Percentiles rank a stretch among this genome's conserved stretches.
These are phyloP conservation scores for Noccaea bulbosa DNA, from an alignment of 345 rosid genomes.

Conservation along the genomic window DNA sequence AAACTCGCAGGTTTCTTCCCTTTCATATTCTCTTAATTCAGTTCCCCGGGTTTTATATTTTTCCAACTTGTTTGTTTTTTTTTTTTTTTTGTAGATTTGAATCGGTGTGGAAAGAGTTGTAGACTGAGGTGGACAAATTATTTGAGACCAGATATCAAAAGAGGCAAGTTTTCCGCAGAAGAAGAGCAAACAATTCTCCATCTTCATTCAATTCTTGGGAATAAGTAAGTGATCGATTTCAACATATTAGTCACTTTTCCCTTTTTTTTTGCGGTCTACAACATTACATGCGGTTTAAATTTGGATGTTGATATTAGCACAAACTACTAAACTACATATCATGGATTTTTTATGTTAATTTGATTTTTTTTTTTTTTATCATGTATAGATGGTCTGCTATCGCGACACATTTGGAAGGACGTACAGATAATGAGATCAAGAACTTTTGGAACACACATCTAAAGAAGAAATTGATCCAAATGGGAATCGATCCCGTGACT, in stretches of 20 bases:
- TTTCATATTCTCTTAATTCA: slow-evolving; percentile 6
- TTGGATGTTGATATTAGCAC: background rate
- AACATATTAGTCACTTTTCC: slow-evolving; percentile 6
- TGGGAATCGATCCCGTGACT: slow-evolving; percentile 85
- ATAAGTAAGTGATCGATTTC: slow-evolving; percentile 55
- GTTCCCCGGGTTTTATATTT: background rate
- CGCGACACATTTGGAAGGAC: slow-evolving; percentile 69
- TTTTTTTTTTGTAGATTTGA: slow-evolving; percentile 55
- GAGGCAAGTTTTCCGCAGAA: slow-evolving; percentile 77
- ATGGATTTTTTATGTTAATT: background rate
- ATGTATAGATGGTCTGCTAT: slow-evolving; percentile 75
- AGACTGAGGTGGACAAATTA: slow-evolving; percentile 86
- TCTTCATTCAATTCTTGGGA: slow-evolving; percentile 80
- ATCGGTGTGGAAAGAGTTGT: slow-evolving; percentile 87
- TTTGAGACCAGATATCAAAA: slow-evolving; percentile 76
- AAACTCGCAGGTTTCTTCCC: slow-evolving; percentile 63
- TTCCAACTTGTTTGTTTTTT: background rate
- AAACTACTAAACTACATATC: background rate
- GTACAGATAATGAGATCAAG: slow-evolving; percentile 82
- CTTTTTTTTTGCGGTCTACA: background rate
- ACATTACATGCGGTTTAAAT: background rate
- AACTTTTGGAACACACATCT: slow-evolving; percentile 86
- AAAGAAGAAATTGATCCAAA: slow-evolving; percentile 73
- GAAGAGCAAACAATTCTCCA: slow-evolving; percentile 79
- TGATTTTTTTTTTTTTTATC: background rate